Evolutionary conservation across 108 stramenopile species (phyloP).

Genomic region (Skeletonema tropicum): DNA sequence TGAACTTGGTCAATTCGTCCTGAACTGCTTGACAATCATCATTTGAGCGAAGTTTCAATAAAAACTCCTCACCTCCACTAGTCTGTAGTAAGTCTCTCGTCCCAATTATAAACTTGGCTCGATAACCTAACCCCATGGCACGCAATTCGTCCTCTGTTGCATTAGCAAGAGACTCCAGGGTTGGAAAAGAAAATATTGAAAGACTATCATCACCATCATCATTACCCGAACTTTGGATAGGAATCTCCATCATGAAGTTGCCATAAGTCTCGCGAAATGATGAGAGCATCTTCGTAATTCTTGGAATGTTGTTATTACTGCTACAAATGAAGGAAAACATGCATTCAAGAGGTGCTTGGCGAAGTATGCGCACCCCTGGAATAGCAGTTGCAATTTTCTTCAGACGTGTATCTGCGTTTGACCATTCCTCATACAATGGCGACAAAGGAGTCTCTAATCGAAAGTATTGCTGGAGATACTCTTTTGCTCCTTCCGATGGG

Average conservation of each 20-base stretch:
- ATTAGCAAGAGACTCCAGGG: slow-evolving; percentile 43
- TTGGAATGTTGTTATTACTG: slow-evolving; percentile 98
- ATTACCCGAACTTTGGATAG: slow-evolving; percentile 9
- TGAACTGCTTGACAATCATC: slow-evolving; percentile 65
- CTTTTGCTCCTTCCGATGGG: slow-evolving; percentile 33
- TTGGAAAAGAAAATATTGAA: slow-evolving; percentile 85
- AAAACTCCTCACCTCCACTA: slow-evolving; percentile 69
- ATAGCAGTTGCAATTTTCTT: slow-evolving; percentile 68
- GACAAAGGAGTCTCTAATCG: slow-evolving; percentile 65
- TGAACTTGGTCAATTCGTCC: slow-evolving; percentile 68
- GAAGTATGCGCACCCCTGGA: slow-evolving; percentile 86
- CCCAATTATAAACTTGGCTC: slow-evolving; percentile 91
- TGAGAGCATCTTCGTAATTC: slow-evolving; percentile 92
- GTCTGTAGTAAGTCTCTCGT: slow-evolving; percentile 63
- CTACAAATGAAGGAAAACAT: slow-evolving; percentile 97
- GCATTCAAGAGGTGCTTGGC: slow-evolving; percentile 97
- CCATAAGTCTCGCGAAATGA: slow-evolving; percentile 83
- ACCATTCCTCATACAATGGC: slow-evolving; percentile 82
- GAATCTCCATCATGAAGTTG: slow-evolving; percentile 55
- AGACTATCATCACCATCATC: slow-evolving; percentile 5
- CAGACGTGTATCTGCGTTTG: slow-evolving; percentile 58
- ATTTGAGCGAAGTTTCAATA: slow-evolving; percentile 46
- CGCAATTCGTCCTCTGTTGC: slow-evolving; percentile 81
- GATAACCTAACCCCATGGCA: slow-evolving; percentile 92
- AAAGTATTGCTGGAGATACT: slow-evolving; percentile 72